phyloP scores from a whole-genome alignment of 257 asterid species.

The Solanum medicagineum region DNA sequence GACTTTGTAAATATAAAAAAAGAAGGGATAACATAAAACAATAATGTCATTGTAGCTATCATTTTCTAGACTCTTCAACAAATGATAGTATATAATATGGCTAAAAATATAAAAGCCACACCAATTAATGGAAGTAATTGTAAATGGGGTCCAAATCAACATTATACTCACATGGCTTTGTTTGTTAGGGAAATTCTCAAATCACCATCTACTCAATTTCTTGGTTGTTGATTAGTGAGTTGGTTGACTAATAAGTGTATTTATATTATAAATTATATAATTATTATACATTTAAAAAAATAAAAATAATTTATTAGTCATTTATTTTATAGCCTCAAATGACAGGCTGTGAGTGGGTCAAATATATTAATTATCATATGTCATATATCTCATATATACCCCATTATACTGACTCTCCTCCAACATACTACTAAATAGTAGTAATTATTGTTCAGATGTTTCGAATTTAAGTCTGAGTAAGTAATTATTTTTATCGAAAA shows the following conservation, averaged over 20 bases:
- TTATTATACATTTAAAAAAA: neutral
- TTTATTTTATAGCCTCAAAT: constrained; percentile 2
- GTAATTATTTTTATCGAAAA: neutral
- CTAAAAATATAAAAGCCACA: neutral
- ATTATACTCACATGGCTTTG: constrained; percentile 11
- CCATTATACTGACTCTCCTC: neutral
- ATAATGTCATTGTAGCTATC: neutral
- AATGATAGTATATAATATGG: constrained; percentile 1
- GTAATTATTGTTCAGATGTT: accelerated
- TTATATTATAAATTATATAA: neutral
- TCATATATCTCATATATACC: neutral
- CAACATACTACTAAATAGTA: neutral
- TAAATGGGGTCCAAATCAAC: constrained; percentile 10
- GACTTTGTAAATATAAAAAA: neutral
- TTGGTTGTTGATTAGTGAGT: neutral
- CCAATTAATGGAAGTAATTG: neutral
- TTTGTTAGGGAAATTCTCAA: constrained; percentile 5
- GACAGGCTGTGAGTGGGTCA: constrained; percentile 27
- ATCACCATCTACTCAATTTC: neutral
- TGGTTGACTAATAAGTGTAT: constrained; percentile 2
- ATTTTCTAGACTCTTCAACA: neutral
- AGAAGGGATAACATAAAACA: neutral
- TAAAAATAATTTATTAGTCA: neutral
- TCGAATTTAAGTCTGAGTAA: neutral
- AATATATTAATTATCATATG: neutral